Base-by-base conservation (phyloP, 148 eudicot genomes). In the Nepenthes gracilis region DNA sequence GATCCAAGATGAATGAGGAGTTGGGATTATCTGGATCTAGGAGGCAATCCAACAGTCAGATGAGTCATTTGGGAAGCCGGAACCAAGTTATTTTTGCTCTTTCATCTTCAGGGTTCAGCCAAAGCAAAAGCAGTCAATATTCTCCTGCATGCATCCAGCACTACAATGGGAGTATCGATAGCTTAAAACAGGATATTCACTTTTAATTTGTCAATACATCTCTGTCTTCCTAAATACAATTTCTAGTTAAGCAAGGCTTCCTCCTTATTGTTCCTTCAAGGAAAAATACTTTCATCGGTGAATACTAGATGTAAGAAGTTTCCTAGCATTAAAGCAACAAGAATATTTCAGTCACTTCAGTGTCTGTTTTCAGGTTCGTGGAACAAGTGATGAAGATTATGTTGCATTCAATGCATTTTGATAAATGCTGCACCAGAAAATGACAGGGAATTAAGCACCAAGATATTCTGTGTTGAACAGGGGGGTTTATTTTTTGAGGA, bases 31-130 rank as follows among this genome's bases (percentile, higher is more conserved):
- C 80, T 2, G 80, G 67, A 60, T 38, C 64, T 54, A 67, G 57
- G 54, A 77, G 69, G 67, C 85, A 74, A 34, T 49, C 53, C 53
- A 40, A 71, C 54, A 32, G 32, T 35, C 65, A 72, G 7, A 33
- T 53, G 48, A 64, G 65, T 36, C 5, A 49, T n/a, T 60, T 74
- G 3, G 14, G 61, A 6, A 73, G 70, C 64, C 33, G 40, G 54
- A 55, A 55, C 45, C 59, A 75, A 61, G 75, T 93, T 15, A 95
- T 95, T 13, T 93, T 54, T 54, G 82, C 47, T 80, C 96, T 33
- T 93, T 93, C 55, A 75, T 93, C 43, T 93, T 93, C 47, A 95
- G 98, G 59, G 74, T 66, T 43, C 83, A 79, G 67, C 76, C 72
- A 34, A 85, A 86, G 74, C 78, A 78, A 57, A 91, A 58, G 67